Percentiles rank a stretch among this genome's conserved stretches.
Conservation (phyloP, 106 monocot genomes). For the Acorus calamus region DNA sequence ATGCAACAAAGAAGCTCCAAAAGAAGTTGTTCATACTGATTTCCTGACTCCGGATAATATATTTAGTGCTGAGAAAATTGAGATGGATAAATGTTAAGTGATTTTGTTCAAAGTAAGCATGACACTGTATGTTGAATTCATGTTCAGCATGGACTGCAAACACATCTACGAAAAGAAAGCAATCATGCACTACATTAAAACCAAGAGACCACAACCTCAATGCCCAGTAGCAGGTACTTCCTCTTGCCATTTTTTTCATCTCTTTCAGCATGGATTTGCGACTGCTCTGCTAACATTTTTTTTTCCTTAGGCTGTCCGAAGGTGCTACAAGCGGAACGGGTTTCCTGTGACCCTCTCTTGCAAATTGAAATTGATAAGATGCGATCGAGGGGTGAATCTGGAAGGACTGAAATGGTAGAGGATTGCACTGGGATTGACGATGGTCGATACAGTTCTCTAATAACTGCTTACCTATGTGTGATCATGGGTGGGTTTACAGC, state of each 20-base stretch:
- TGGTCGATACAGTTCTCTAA: not conserved
- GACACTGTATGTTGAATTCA: not conserved
- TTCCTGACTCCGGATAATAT: too few species aligned
- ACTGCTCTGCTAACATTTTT: constrained; percentile 1
- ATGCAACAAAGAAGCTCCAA: too few species aligned
- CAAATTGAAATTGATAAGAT: constrained; percentile 71
- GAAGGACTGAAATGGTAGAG: constrained; percentile 31
- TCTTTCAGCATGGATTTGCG: not conserved
- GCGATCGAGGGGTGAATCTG: constrained; percentile 20
- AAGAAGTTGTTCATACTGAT: too few species aligned
- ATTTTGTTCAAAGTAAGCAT: not conserved
- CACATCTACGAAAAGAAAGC: constrained; percentile 83
- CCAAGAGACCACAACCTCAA: constrained; percentile 33
- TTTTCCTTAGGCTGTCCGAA: constrained; percentile 66
- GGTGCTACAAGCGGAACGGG: constrained; percentile 33
- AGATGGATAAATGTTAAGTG: not conserved
- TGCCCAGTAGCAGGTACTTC: constrained; percentile 78
- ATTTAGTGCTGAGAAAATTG: too few species aligned
- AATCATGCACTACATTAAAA: constrained; percentile 65
- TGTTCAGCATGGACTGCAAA: constrained; percentile 76
- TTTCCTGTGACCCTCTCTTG: constrained; percentile 64
- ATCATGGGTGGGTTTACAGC: too few species aligned
- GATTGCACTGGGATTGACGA: constrained; percentile 64
- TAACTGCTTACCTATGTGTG: too few species aligned
- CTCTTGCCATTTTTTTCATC: not conserved